Evolutionary conservation across 2,329 filamentous ascomycete species (phyloP), one percentile per base, ranked within the genome.

Genomic region (Paraphoma chrysanthemicola): DNA sequence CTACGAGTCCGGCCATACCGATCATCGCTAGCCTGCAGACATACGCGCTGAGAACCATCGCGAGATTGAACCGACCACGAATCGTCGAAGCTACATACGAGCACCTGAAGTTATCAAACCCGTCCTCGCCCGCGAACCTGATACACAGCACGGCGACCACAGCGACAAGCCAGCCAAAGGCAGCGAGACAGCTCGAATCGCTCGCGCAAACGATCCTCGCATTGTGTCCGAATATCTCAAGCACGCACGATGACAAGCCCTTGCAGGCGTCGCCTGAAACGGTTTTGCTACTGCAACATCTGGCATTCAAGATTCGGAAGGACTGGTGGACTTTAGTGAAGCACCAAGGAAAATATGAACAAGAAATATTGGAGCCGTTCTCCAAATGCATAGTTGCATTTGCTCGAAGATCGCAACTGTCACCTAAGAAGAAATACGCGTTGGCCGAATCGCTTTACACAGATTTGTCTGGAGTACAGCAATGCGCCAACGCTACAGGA

Each of bases 281-380:
- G 1, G 85, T 85, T 1, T 83, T 93, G 48, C 82, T 85, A 58
- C 72, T 92, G 0, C 90, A 93, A 64, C 77, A 81, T 1, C 73
- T 90, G 1, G 89, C 87, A 9, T 81, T 93, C 39, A 80, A 82
- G 23, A 79, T 83, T 7, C 84, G 89, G 30, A 74, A 88, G n/a
- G 77, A 80, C 42, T 91, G 87, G 83, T 92, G 90, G 89, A 79
- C 76, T 42, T 67, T 91, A 54, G 84, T 84, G 6, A 80, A 82
- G 1, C 88, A 91, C 64, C 73, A 83, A 56, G 84, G 83, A 1
- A 83, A 89, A 54, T 70, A 83, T 4, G 83, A 87, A 36, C 87
- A 86, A 54, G 89, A 92, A 12, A 74, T 93, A 6, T 68, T 89
- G n/a, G 80, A 85, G 1, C 89, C 90, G 0, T 83, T 91, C 47